Base-by-base conservation (phyloP, 495 filamentous ascomycete species). In the Penicillium atrosanguineum region DNA sequence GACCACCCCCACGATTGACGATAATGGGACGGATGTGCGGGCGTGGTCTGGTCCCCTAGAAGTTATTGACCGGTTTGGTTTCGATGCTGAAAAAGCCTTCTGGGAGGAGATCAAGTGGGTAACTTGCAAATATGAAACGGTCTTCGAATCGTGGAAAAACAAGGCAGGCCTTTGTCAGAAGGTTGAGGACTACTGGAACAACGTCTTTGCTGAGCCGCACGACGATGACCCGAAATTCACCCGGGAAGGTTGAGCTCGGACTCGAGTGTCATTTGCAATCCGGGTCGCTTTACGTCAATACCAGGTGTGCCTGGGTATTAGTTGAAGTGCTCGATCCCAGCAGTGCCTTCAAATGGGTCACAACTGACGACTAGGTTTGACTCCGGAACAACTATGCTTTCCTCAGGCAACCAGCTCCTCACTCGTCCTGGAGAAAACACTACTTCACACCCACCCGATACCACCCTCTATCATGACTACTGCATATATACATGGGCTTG, bases 81-180 rank as follows among this genome's bases (percentile, higher is more conserved):
- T 71, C 23, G 81, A 84, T 55, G 67, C 72, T 3, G 81, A 85
- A 61, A 78, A 64, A 50, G 60, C 60, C 1, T 66, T 81, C 56
- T 85, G 80, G 80, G 68, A 76, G 53, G 78, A 77, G 45, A 70
- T 80, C 41, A 72, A 71, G 46, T 70, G 68, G 60, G 65, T 78
- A 19, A 79, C 74, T 56, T 83, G 79, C 53, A 58, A 73, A 20
- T 65, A 70, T 1, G 71, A 76, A 36, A 57, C 50, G 1, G 50
- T 64, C 7, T 73, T 79, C 46, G 64, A 64, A 28, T 69, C 72
- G 1, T 79, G 74, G 75, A 46, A 63, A 31, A 48, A 63, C 29
- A 74, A 74, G 45, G 52, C 53, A 6, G 69, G 66, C 3, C 56
- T 74, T 6, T 77, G 74, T 54, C 44, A 62, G 18, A 69, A 54